A percentile compares a stretch with the other conserved stretches of the same genome.
Evolutionary conservation across 78 protist genomes (phyloP).

Genomic region (Creolimax fragrantissima): DNA sequence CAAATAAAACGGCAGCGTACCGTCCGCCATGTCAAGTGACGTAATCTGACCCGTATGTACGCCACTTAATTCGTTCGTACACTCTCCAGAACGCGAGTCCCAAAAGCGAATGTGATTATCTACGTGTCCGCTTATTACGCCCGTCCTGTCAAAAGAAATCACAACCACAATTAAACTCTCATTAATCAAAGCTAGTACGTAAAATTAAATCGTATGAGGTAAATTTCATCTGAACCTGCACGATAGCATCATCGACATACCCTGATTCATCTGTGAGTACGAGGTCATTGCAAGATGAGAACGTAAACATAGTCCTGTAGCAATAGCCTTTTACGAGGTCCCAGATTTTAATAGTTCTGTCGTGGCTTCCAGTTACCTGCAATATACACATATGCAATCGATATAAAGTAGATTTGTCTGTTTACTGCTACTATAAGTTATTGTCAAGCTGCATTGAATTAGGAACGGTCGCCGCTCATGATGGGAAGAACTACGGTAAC

Average conservation of each 20-base stretch:
- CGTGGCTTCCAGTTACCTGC: slow-evolving; percentile 60
- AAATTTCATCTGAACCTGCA: too few relatives aligned
- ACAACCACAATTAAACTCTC: neutral
- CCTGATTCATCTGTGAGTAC: neutral
- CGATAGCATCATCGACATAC: too few relatives aligned
- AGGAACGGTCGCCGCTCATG: too few relatives aligned
- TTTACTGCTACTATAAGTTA: too few relatives aligned
- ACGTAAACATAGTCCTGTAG: slow-evolving; percentile 45
- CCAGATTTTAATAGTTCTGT: slow-evolving; percentile 73
- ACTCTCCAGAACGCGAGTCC: slow-evolving; percentile 48
- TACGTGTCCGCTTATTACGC: slow-evolving; percentile 44
- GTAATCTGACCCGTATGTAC: slow-evolving; percentile 58
- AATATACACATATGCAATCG: neutral
- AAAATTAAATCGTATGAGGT: too few relatives aligned
- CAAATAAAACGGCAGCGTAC: too few relatives aligned
- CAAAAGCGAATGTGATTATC: slow-evolving; percentile 54
- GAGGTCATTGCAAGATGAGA: slow-evolving; percentile 54
- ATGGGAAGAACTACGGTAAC: too few relatives aligned
- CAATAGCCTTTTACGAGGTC: slow-evolving; percentile 59
- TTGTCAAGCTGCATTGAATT: too few relatives aligned
- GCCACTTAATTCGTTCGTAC: slow-evolving; percentile 29
- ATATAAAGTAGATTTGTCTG: neutral
- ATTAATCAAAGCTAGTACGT: neutral
- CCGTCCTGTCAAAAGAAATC: too few relatives aligned
- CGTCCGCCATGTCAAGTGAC: slow-evolving; percentile 43